Evolutionary conservation across 257 asterid genomes (phyloP), one percentile per base, ranked within the genome.

Genomic region (Cordia subcordata): DNA sequence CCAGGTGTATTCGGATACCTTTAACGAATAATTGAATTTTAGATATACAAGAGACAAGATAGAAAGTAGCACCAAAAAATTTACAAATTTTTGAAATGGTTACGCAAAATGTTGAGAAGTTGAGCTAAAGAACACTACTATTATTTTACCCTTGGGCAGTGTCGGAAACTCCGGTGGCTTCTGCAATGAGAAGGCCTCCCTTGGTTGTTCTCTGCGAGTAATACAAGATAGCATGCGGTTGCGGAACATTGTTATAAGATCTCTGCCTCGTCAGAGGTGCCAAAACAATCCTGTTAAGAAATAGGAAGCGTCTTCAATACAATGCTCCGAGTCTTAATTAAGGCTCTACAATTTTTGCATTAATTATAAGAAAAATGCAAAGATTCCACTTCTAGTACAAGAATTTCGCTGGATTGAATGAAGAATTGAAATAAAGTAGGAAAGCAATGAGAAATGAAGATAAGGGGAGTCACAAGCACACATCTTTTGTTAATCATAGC

Each of bases 251-350:
- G 47, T 64, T 55, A 8, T 55, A 81, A 1, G 96, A 81, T 70
- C 92, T 74, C 64, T 72, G 81, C 75, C 91, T 81, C 5, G 92
- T 81, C 57, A 87, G 52, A 3, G 94, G 94, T 16, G 94, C 89
- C 78, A 82, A 32, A 45, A 85, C 87, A 65, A 85, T 65, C 69
- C 92, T 85, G 81, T 13, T 32, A 1, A 40, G n/a, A n/a, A n/a
- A n/a, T n/a, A 47, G n/a, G 16, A 53, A 42, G 18, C 32, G 35
- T 0, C 27, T 11, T 39, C 22, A 20, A 50, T 20, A 50, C 8
- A 0, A 51, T 18, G 22, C 27, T 4, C 11, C 23, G 17, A 50
- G 17, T 8, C 10, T 1, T 9, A n/a, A n/a, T n/a, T n/a, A 50
- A 8, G 14, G 6, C 3, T 27, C 50, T n/a, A n/a, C n/a, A n/a